Evolutionary conservation across 2,329 filamentous ascomycete genomes (phyloP), one percentile per base, ranked within the genome.

Genomic region (Aspergillus tamarii): DNA sequence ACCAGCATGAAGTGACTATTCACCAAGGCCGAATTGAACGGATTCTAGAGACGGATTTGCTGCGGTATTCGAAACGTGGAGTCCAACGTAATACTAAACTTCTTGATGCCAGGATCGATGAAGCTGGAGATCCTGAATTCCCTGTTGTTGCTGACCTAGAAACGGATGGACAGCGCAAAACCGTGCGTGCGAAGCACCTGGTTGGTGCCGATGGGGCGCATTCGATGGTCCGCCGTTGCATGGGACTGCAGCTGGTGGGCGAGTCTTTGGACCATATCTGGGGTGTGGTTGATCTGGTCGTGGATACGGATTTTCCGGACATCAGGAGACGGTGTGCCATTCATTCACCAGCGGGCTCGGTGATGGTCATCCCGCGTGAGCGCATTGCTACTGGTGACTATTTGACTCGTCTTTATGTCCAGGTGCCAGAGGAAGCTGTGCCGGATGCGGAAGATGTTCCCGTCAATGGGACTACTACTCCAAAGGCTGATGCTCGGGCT

Each of bases 321-420:
- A 91, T 93, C 70, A 89, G 91, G 83, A 89, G 90, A 84, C 90
- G 91, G 81, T 91, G 88, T 70, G 91, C 89, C 0, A 91, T 93
- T 64, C 91, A 93, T 74, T 92, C 90, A 4, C 83, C 87, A 53
- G 83, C 89, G 62, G 91, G 91, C 1, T 92, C 90, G 21, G 89
- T 94, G 72, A 91, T 94, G 87, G 88, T 93, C 5, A 93, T 94
- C 62, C 91, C 91, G 0, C 84, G 90, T 28, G 90, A 92, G 74
- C 83, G 82, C 1, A 84, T 85, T 60, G 78, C 78, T 30, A 78
- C 86, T 61, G 86, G 88, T 64, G 86, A 91, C 77, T 89, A 91
- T 57, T 84, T 90, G 23, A 84, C 91, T 21, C 89, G 91, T 68
- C 87, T 92, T 62, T 91, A 92, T 68, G 79, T 81, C 21, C 78